Evolutionary conservation across 2,329 filamentous ascomycete genomes (phyloP), one percentile per base, ranked within the genome.

Genomic region (Verticillium nubilum): DNA sequence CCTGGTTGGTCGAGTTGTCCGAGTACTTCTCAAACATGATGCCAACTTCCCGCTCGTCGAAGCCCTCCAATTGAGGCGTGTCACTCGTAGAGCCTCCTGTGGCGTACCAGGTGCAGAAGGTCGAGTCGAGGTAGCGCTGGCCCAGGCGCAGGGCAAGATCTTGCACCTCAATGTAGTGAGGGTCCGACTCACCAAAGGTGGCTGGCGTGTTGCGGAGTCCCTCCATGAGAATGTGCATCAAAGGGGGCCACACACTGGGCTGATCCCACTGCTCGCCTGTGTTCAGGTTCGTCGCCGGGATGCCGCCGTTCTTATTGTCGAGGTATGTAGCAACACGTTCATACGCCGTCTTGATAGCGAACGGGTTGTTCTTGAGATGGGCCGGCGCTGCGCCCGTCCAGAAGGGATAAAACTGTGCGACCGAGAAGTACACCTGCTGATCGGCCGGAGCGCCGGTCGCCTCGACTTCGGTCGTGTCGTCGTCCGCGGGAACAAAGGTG

Each of bases 11-110:
- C 7, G 81, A 73, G 59, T 81, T 82, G 64, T 87, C 84, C 13
- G 76, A 77, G 67, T 89, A 89, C 76, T 89, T 89, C 70, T 90
- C 87, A 68, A 89, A 90, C 77, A 90, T 89, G 68, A 83, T 84
- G 25, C 87, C 87, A 7, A 72, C 72, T 23, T 77, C 73, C 6
- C 74, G 65, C 1, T 74, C 66, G 0, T 71, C 67, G 1, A 82
- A 69, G 1, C 81, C 81, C 17, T 71, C 69, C 58, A 86, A 74
- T 68, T 77, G 80, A 29, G 80, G 81, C 50, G 75, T 79, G 62
- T 76, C 72, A 12, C 75, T 74, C 0, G 86, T 88, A 2, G 80
- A 78, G 3, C 86, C 87, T 25, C 87, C 87, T 0, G 87, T 89
- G 5, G 84, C 83, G 60, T 81, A 84, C 87, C 86, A 89, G 0